phyloP scores from a whole-genome alignment of 2,329 filamentous ascomycete genomes.

The Alternaria sp. region DNA sequence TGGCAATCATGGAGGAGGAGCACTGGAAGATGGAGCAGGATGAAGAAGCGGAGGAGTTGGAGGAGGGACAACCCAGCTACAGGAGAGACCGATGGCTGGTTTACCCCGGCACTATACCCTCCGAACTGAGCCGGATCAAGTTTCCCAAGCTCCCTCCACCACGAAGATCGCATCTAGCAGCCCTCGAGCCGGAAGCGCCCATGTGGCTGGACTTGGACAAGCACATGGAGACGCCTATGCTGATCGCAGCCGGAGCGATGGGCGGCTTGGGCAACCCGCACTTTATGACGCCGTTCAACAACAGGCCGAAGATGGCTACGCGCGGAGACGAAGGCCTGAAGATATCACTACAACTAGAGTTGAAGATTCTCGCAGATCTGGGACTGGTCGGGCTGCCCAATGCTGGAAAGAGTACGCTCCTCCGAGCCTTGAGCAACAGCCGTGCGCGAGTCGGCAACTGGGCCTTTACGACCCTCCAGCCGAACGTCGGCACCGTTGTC shows the following conservation, averaged over 20 bases:
- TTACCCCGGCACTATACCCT: conserved; percentile 78
- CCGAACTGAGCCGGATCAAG: conserved; percentile 67
- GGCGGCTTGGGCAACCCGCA: conserved; percentile 94
- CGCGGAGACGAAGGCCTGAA: conserved; percentile 80
- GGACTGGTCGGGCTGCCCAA: conserved; percentile 95
- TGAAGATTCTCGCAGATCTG: conserved; percentile 94
- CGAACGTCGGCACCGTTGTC: conserved; percentile 94
- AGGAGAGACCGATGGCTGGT: conserved; percentile 80
- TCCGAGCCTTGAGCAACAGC: conserved; percentile 86
- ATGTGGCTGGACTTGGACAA: conserved; percentile 66
- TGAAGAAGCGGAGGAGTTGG: conserved; percentile 36
- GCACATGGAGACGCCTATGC: conserved; percentile 80
- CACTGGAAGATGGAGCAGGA: conserved; percentile 35
- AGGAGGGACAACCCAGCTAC: conserved; percentile 41
- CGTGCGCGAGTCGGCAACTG: conserved; percentile 89
- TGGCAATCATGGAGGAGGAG: conserved; percentile 67
- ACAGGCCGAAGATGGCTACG: conserved; percentile 85
- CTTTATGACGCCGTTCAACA: conserved; percentile 78
- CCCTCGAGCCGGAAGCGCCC: conserved; percentile 74
- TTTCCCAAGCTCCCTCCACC: conserved; percentile 65
- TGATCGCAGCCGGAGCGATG: conserved; percentile 85
- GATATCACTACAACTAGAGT: conserved; percentile 82
- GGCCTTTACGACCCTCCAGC: conserved; percentile 95
- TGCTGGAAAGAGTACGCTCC: conserved; percentile 91
- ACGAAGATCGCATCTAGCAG: conserved; percentile 63